These are phyloP conservation scores for Solidago caesia DNA, from an alignment of 129 eudicot species.

Conservation along the genomic window DNA sequence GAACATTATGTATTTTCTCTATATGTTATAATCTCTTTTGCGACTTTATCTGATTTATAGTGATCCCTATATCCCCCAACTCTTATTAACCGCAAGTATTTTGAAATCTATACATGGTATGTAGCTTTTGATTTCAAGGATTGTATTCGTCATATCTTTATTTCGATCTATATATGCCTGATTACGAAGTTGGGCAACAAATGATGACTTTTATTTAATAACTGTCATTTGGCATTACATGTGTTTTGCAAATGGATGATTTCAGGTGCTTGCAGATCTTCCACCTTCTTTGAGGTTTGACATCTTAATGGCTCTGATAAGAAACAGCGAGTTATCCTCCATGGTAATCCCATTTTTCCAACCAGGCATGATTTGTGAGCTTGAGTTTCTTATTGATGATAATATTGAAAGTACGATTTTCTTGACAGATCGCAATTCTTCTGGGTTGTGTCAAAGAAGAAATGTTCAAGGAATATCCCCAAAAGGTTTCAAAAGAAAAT, in stretches of 20 bases:
- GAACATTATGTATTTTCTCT: background rate
- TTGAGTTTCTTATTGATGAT: background rate
- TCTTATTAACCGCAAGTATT: background rate
- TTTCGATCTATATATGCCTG: background rate
- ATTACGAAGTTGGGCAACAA: constrained; percentile 3
- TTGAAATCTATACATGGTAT: background rate
- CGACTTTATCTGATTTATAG: background rate
- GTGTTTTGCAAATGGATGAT: constrained; percentile 27
- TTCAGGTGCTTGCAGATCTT: constrained; percentile 80
- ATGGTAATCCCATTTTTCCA: constrained; percentile 56
- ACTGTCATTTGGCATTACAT: background rate
- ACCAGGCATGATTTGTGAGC: constrained; percentile 20
- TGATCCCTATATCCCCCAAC: constrained; percentile 15
- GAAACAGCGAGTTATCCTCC: constrained; percentile 69
- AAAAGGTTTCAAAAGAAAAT: constrained; percentile 36
- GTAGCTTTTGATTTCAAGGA: background rate
- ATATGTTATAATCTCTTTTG: background rate
- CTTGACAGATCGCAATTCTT: constrained; percentile 77
- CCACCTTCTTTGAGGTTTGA: constrained; percentile 67
- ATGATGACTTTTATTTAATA: background rate
- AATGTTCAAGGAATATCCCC: constrained; percentile 47
- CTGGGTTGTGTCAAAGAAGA: constrained; percentile 68
- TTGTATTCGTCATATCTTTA: background rate
- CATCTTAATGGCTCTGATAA: constrained; percentile 59
- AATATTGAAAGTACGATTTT: constrained; percentile 9